Conservation (phyloP, 331 rosid species). For the Erythrophleum ivorense region DNA sequence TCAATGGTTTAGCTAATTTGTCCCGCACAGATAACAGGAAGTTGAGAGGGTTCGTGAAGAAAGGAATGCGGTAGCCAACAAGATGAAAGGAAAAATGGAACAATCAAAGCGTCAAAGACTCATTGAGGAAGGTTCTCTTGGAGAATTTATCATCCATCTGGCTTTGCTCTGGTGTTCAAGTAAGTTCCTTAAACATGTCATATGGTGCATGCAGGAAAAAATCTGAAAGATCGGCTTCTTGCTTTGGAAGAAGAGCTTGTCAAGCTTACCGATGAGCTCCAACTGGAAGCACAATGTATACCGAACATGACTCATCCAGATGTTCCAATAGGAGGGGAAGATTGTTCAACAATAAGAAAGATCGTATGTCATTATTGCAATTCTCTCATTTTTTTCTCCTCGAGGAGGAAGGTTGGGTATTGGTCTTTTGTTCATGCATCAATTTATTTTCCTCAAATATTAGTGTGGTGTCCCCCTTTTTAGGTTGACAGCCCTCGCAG, state of each 20-base stretch:
- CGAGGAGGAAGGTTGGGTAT: neutral
- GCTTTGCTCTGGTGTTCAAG: conserved; percentile 17
- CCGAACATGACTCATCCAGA: conserved; percentile 91
- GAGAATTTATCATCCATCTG: conserved; percentile 5
- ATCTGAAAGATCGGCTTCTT: conserved; percentile 77
- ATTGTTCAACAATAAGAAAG: conserved; percentile 61
- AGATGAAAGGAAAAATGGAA: conserved; percentile 94
- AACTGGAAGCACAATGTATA: conserved; percentile 84
- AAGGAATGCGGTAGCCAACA: conserved; percentile 88
- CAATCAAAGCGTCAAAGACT: conserved; percentile 75
- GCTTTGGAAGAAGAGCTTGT: conserved; percentile 86
- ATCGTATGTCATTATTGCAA: conserved; percentile 53
- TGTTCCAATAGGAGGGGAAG: conserved; percentile 97
- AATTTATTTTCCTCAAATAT: conserved; percentile 27
- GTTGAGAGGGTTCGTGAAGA: conserved; percentile 92
- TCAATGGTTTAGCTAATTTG: conserved; percentile 70
- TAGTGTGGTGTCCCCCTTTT: conserved; percentile 35
- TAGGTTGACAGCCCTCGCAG: conserved; percentile 71
- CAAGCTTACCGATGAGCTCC: conserved; percentile 80
- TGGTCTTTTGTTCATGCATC: conserved; percentile 27
- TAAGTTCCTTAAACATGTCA: conserved; percentile 3
- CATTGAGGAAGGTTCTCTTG: conserved; percentile 78
- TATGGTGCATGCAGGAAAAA: conserved; percentile 65
- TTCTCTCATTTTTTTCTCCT: conserved; percentile 13
- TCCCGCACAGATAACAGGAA: conserved; percentile 91